Evolutionary conservation across 305 asterid genomes (phyloP), one percentile per base, ranked within the genome.

Genomic region (Fraxinus latifolia): DNA sequence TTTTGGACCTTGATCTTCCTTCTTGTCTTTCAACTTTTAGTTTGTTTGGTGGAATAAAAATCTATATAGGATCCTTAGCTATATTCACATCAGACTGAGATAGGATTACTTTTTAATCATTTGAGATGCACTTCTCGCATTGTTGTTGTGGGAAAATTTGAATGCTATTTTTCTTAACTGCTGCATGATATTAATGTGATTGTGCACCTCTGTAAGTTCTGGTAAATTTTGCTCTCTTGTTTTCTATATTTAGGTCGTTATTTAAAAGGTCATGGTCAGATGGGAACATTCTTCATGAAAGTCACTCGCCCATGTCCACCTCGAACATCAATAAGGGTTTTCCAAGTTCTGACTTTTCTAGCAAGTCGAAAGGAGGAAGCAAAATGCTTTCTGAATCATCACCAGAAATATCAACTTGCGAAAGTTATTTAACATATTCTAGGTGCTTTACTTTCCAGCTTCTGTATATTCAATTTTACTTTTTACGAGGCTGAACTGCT

Each of bases 231-330:
- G 71, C 77, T 31, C 47, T 79, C 84, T 60, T 77, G 77, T 72
- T 84, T 77, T 90, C 31, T 82, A 68, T 84, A 39, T 86, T 83
- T 83, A 95, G 98, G 89, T 87, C 91, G 34, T 82, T 84, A 80
- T 88, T 92, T 87, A 91, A 89, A 85, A 89, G 97, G 89, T 95
- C 97, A 76, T 90, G 93, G 89, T 95, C 99, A 6, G 99, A 94
- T 90, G 98, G 99, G 79, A 92, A 91, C 83, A 90, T 95, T 84
- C 94, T 94, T 82, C 93, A 87, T 77, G 93, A 85, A 85, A 88
- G 90, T 82, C 86, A 14, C 81, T 89, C 91, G 8, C 89, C 93
- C 83, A 44, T 87, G 60, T 81, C 96, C 60, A 77, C 89, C 68
- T 80, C 85, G 31, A 86, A 84, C 72, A 75, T 73, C 31, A 84